phyloP scores from a whole-genome alignment of 306 rosid genomes.

The Astragalus membranaceus region DNA sequence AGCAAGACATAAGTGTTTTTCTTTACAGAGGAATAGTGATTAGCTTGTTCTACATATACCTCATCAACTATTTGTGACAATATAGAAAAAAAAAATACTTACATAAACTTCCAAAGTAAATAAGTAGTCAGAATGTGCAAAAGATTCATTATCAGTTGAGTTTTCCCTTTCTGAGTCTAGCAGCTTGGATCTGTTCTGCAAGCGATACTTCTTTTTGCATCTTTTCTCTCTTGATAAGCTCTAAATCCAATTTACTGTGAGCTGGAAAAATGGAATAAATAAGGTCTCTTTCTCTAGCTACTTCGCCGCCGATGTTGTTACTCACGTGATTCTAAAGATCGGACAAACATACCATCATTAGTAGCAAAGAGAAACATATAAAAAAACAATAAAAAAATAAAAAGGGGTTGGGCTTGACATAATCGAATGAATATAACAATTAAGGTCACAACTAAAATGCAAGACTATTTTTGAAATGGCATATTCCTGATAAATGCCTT shows the following conservation, averaged over 20 bases:
- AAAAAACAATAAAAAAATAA: background rate
- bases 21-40: background rate
- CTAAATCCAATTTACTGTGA: conserved; percentile 53
- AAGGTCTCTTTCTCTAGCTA: conserved; percentile 25
- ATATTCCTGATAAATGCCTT: background rate
- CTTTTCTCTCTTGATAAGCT: conserved; percentile 55
- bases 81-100: conserved; percentile 1
- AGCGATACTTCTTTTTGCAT: conserved; percentile 47
- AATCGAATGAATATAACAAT: background rate
- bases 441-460: conserved; percentile 10
- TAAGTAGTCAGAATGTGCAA: conserved; percentile 5
- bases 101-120: background rate
- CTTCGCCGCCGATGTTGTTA: conserved; percentile 24
- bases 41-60: conserved; percentile 6
- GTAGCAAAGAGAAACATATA: background rate
- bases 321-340: conserved; percentile 40
- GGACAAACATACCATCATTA: conserved; percentile 13
- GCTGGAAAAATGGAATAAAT: conserved; percentile 29
- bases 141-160: conserved; percentile 17
- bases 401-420: background rate
- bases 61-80: conserved; percentile 14
- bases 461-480: background rate
- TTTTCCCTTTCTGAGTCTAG: conserved; percentile 43
- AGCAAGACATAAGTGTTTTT: background rate
- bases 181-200: conserved; percentile 76